phyloP scores from a whole-genome alignment of 2,329 filamentous ascomycete species.

The Aspergillus ruber region DNA sequence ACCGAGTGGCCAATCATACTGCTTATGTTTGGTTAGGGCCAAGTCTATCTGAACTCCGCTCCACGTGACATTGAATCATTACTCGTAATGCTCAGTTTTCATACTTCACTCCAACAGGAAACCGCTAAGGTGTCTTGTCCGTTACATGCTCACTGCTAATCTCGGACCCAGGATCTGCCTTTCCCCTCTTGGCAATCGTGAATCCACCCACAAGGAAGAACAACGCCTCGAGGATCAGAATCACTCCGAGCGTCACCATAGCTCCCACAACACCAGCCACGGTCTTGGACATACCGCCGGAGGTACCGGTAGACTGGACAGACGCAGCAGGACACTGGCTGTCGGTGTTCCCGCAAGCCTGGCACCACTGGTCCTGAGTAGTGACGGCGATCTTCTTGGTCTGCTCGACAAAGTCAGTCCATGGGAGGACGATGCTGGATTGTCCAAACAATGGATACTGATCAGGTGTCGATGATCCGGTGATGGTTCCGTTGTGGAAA shows the following conservation, averaged over 20 bases:
- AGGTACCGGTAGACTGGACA: slow-evolving; percentile 20
- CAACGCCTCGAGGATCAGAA: slow-evolving; percentile 52
- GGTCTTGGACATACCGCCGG: slow-evolving; percentile 54
- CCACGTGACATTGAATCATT: background rate
- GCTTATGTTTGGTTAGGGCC: no score
- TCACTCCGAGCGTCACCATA: slow-evolving; percentile 59
- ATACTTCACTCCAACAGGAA: background rate
- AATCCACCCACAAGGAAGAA: slow-evolving; percentile 52
- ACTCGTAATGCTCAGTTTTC: background rate
- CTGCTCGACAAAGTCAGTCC: slow-evolving; percentile 58
- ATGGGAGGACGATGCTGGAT: slow-evolving; percentile 52
- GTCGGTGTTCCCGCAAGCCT: slow-evolving; percentile 64
- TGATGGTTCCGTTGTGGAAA: slow-evolving; percentile 57
- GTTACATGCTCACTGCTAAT: background rate
- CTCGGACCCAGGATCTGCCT: background rate
- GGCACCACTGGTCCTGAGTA: slow-evolving; percentile 65
- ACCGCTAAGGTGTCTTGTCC: background rate
- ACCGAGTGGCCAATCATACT: no score
- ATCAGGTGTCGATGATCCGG: slow-evolving; percentile 37
- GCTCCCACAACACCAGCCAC: slow-evolving; percentile 78
- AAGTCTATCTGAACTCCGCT: no score
- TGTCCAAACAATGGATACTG: slow-evolving; percentile 59
- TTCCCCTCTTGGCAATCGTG: slow-evolving; percentile 51
- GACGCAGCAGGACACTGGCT: slow-evolving; percentile 55
- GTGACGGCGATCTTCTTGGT: slow-evolving; percentile 63